Evolutionary conservation across 2,329 filamentous ascomycete species (phyloP).

Genomic region (Paraconiothyrium sp.): DNA sequence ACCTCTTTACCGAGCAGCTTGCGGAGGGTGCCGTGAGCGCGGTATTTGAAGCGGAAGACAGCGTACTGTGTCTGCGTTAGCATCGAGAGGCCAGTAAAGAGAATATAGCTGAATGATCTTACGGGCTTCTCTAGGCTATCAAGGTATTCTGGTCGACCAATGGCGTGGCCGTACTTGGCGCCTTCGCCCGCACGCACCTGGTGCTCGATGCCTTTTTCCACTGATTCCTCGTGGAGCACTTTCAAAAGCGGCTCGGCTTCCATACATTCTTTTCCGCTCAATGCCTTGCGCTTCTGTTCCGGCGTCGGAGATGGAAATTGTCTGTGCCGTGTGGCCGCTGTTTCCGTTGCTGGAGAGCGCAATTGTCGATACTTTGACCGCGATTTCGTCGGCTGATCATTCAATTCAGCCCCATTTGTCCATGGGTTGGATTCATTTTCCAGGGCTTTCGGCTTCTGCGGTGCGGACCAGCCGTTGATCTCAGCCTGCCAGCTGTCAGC

Average conservation of each 20-base stretch:
- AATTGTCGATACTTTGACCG: slow-evolving; percentile 1
- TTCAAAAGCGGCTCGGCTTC: slow-evolving; percentile 38
- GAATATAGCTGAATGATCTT: neutral
- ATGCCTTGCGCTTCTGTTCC: slow-evolving; percentile 6
- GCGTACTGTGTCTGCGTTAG: slow-evolving; percentile 50
- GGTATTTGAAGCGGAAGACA: slow-evolving; percentile 60
- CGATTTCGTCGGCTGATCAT: slow-evolving; percentile 6
- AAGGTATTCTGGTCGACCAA: slow-evolving; percentile 52
- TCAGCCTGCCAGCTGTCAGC: slow-evolving; percentile 1
- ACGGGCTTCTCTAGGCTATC: slow-evolving; percentile 46
- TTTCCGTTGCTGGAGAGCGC: neutral
- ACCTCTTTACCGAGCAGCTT: slow-evolving; percentile 38
- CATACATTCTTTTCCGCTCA: slow-evolving; percentile 23
- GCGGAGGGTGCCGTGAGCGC: slow-evolving; percentile 44
- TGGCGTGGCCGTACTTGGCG: slow-evolving; percentile 49
- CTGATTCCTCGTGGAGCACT: slow-evolving; percentile 23
- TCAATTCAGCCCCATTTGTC: neutral
- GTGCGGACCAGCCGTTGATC: slow-evolving; percentile 9
- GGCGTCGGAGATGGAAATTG: slow-evolving; percentile 31
- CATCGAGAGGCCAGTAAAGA: too few relatives aligned
- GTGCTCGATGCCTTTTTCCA: slow-evolving; percentile 36
- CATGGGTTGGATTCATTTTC: neutral
- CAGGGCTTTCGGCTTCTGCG: neutral
- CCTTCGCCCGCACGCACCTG: slow-evolving; percentile 49
- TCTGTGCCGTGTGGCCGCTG: slow-evolving; percentile 43